Conservation (phyloP, 805 yeast species). For the Ogataea ganodermae region DNA sequence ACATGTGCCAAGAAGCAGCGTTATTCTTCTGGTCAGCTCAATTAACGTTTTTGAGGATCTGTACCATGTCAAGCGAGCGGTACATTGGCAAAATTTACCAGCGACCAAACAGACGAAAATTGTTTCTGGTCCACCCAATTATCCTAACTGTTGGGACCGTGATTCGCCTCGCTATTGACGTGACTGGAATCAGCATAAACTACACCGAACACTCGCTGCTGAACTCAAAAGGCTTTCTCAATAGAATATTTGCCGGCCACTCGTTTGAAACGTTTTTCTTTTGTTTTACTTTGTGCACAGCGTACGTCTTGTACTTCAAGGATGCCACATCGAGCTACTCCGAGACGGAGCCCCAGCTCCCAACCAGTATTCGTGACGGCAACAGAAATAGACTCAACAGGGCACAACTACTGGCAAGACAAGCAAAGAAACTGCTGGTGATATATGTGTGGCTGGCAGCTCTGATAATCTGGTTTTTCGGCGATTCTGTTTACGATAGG, state of each 20-base stretch:
- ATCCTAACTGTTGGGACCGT: slow-evolving; percentile 16
- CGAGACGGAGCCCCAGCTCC: slow-evolving; percentile 1
- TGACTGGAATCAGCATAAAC: slow-evolving; percentile 3
- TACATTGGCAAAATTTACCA: background rate
- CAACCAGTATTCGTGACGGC: background rate
- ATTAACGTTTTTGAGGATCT: background rate
- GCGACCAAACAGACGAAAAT: background rate
- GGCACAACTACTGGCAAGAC: slow-evolving; percentile 13
- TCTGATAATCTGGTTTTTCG: slow-evolving; percentile 37
- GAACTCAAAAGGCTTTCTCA: slow-evolving; percentile 28
- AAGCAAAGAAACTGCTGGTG: slow-evolving; percentile 21
- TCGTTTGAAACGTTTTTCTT: slow-evolving; percentile 30
- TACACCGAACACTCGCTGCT: slow-evolving; percentile 18
- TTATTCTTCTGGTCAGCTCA: background rate
- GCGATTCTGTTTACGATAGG: slow-evolving; percentile 35
- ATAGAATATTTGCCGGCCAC: slow-evolving; percentile 32
- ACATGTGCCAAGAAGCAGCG: background rate
- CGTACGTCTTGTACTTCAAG: slow-evolving; percentile 15
- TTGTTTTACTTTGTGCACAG: slow-evolving; percentile 10
- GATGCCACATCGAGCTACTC: slow-evolving; percentile 5
- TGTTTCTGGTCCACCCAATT: slow-evolving; percentile 20
- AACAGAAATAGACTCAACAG: background rate
- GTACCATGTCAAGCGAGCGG: slow-evolving; percentile 1
- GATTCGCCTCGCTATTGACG: slow-evolving; percentile 6
- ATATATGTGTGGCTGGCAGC: slow-evolving; percentile 26